phyloP scores from a whole-genome alignment of 768 basidiomycete species.

The Lactarius deliciosus region DNA sequence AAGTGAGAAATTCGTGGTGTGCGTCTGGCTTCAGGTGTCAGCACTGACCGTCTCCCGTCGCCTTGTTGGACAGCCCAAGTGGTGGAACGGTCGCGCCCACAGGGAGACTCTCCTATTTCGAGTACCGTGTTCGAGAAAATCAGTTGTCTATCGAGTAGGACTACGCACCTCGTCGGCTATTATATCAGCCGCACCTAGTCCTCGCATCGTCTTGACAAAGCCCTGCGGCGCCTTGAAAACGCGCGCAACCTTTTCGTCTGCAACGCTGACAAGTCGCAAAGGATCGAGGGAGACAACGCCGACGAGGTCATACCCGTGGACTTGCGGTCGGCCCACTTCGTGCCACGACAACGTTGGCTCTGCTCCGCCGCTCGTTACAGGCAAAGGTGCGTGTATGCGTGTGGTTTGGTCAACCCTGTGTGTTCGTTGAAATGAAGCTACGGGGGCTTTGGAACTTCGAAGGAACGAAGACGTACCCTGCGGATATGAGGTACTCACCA shows the following conservation, averaged over 20 bases:
- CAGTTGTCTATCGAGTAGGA: not conserved
- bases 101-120: constrained; percentile 56
- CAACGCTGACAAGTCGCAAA: constrained; percentile 82
- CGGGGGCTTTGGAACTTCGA: not conserved
- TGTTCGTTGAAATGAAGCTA: constrained; percentile 8
- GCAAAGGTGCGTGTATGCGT: constrained; percentile 73
- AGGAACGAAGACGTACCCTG: constrained; percentile 54
- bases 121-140: constrained; percentile 1
- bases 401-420: constrained; percentile 87
- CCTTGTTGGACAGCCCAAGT: constrained; percentile 92
- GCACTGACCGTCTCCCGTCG: constrained; percentile 62
- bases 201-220: constrained; percentile 67
- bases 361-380: constrained; percentile 26
- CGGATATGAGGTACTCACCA: constrained; percentile 83
- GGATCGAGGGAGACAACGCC: constrained; percentile 73
- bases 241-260: constrained; percentile 94
- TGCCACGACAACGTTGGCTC: constrained; percentile 58
- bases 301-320: constrained; percentile 94
- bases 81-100: constrained; percentile 88
- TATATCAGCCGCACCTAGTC: constrained; percentile 49
- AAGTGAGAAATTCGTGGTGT: not conserved
- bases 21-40: not conserved
- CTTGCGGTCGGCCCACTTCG: constrained; percentile 89
- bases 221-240: constrained; percentile 88
- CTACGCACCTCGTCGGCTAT: constrained; percentile 50